These are phyloP conservation scores for Zelonia costaricensis DNA, from an alignment of 208 protist genomes.

Conservation along the genomic window DNA sequence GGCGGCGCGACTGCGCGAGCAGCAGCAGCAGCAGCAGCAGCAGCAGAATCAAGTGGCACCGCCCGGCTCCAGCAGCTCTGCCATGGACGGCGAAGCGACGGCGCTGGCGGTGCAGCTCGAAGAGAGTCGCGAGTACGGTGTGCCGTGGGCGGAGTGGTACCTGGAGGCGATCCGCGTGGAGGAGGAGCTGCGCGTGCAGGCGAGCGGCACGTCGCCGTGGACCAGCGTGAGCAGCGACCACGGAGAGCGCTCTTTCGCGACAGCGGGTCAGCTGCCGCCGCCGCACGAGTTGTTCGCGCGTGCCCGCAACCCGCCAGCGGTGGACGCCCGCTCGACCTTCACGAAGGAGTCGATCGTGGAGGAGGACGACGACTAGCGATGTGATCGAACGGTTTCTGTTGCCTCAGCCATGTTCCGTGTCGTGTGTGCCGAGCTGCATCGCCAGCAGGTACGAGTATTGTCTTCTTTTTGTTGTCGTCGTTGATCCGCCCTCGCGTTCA, in stretches of 20 bases:
- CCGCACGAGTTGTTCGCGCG: constrained; percentile 70
- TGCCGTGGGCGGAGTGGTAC: constrained; percentile 62
- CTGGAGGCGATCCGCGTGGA: constrained; percentile 33
- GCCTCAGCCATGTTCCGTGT: too few relatives aligned
- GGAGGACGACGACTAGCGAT: constrained; percentile 86
- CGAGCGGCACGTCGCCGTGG: background rate
- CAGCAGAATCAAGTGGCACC: background rate
- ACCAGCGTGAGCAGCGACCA: background rate
- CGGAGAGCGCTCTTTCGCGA: too few relatives aligned
- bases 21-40: constrained; percentile 25
- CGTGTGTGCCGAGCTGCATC: too few relatives aligned
- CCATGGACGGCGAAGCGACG: background rate
- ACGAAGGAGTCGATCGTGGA: constrained; percentile 88
- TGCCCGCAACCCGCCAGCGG: constrained; percentile 73
- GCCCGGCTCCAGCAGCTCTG: background rate
- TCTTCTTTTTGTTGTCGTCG: too few relatives aligned
- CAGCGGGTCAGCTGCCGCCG: constrained; percentile 37
- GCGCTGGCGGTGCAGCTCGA: constrained; percentile 1
- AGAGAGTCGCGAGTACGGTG: constrained; percentile 9
- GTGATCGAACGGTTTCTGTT: too few relatives aligned
- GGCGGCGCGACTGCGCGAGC: constrained; percentile 15
- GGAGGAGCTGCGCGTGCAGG: constrained; percentile 4
- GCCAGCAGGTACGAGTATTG: too few relatives aligned
- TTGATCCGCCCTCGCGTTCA: too few relatives aligned
- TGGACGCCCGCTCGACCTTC: constrained; percentile 81